These are phyloP conservation scores for Sporothrix variecibatus DNA, from an alignment of 2,329 filamentous ascomycete species.

Conservation along the genomic window DNA sequence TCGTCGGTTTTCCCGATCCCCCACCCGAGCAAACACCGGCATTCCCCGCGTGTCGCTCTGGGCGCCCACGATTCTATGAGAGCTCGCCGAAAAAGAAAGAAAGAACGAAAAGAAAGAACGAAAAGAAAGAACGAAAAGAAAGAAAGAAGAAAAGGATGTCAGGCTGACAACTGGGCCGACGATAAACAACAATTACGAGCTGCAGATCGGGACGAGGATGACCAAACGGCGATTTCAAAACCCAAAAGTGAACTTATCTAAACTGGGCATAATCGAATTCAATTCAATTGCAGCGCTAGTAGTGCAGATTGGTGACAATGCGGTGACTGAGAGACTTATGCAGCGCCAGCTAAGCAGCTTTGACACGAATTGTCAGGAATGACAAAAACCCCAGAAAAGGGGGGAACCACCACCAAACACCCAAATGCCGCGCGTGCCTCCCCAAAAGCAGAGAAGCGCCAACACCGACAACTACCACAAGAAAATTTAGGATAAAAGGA, in stretches of 20 bases:
- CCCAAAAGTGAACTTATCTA: background rate
- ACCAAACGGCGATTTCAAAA: background rate
- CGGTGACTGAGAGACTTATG: background rate
- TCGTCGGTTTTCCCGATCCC: background rate
- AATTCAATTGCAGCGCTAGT: background rate
- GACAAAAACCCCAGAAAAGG: background rate
- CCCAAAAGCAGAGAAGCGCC: background rate
- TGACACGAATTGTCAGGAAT: background rate
- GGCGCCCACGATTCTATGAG: background rate
- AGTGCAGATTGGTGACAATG: background rate
- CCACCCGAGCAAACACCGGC: constrained; percentile 1
- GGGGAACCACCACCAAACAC: background rate
- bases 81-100: background rate
- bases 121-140: background rate
- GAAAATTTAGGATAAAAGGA: background rate
- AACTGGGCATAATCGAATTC: background rate
- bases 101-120: too few species aligned
- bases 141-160: background rate
- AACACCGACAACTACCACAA: background rate
- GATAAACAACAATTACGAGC: background rate
- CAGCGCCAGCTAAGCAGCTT: background rate
- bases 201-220: background rate
- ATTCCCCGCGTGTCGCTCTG: background rate
- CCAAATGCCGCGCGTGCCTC: background rate
- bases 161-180: background rate